A percentile compares a stretch with the other conserved stretches of the same genome.
These are phyloP conservation scores for Penicillium fuscoglaucum DNA, from an alignment of 2,329 filamentous ascomycete genomes.

Conservation along the genomic window DNA sequence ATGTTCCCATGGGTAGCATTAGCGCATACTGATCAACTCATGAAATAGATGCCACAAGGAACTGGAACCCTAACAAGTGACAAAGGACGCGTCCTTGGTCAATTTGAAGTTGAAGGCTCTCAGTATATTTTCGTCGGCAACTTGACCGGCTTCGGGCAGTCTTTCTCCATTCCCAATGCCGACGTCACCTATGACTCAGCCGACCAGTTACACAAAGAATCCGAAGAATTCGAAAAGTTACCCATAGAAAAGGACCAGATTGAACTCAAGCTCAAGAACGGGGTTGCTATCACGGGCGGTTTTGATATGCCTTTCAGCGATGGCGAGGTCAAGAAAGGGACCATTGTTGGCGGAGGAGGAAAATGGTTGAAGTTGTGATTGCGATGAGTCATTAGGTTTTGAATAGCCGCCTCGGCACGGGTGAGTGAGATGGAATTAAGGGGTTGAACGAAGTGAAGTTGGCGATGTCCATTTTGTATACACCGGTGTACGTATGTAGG, in stretches of 20 bases:
- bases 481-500: too few relatives aligned
- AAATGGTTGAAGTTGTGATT: conserved; percentile 13
- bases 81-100: conserved; percentile 13
- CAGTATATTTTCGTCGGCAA: conserved; percentile 13
- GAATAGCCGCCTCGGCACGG: not conserved
- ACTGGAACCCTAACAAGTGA: conserved; percentile 11
- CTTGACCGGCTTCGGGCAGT: conserved; percentile 2
- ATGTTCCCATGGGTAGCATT: not conserved
- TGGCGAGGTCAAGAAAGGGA: conserved; percentile 4
- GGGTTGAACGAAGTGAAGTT: not conserved
- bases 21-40: not conserved
- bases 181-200: conserved; percentile 10
- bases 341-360: conserved; percentile 2
- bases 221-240: conserved; percentile 6
- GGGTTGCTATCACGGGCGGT: conserved; percentile 8
- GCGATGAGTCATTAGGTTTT: not conserved
- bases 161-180: conserved; percentile 11
- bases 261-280: conserved; percentile 8
- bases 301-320: conserved; percentile 15
- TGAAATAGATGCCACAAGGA: conserved; percentile 10
- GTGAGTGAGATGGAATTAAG: not conserved
- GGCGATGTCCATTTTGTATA: not conserved
- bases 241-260: conserved; percentile 12
- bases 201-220: conserved; percentile 6
- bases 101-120: conserved; percentile 10